phyloP scores from a whole-genome alignment of 2,329 filamentous ascomycete genomes.

The Cladorrhinum sp. region DNA sequence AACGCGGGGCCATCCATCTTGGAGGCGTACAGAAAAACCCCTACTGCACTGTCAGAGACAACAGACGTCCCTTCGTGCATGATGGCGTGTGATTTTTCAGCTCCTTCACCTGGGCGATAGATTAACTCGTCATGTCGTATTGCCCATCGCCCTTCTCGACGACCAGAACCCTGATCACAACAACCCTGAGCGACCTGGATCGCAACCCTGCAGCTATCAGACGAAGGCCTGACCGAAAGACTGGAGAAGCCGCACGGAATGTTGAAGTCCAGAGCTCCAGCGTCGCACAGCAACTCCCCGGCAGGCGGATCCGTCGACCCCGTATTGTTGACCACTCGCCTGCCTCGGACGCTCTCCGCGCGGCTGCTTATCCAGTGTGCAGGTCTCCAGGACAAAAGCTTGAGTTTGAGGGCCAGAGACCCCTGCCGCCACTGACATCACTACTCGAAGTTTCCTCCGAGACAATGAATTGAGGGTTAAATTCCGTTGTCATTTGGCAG shows the following conservation, averaged over 20 bases:
- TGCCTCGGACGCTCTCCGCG: too few species aligned
- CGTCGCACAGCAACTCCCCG: neutral
- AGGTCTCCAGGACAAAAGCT: neutral
- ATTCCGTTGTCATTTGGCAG: neutral
- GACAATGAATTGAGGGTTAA: neutral
- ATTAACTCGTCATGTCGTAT: constrained; percentile 5
- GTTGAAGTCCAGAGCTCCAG: neutral
- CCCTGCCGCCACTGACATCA: constrained; percentile 23
- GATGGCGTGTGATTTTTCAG: neutral
- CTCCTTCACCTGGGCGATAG: neutral
- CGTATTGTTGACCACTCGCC: neutral
- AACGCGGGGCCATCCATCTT: neutral
- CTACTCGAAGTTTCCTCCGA: neutral
- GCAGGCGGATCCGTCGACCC: neutral
- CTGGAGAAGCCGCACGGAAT: constrained; percentile 8
- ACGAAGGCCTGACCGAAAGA: neutral
- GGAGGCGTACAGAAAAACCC: neutral
- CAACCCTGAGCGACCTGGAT: neutral
- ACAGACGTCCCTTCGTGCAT: constrained; percentile 8
- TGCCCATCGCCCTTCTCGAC: neutral
- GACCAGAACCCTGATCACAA: neutral
- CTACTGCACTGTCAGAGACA: constrained; percentile 5
- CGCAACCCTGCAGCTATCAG: constrained; percentile 4
- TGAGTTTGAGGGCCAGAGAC: neutral
- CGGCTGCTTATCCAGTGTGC: neutral